Base-by-base conservation (phyloP, 176 grass and related monocot genomes). In the Eleusine coracana region DNA sequence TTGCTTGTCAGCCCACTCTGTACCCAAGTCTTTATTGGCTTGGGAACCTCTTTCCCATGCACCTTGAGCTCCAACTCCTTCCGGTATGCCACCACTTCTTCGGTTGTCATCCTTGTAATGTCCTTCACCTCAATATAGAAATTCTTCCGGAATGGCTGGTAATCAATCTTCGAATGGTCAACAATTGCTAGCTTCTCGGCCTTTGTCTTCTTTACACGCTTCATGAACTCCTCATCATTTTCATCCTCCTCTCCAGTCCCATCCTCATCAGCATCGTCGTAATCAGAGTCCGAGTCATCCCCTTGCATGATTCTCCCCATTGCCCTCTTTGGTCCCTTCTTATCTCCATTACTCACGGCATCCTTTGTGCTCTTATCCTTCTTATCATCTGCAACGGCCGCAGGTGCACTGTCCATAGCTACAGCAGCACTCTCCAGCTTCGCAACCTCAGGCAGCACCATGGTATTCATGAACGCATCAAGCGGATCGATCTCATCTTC, bases 161-260 rank as follows among this genome's bases (percentile, higher is more conserved):
- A 98, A 18, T 93, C 83, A 76, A 98, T 95, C 91, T 98, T 98
- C 3, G 96, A 98, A 85, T 98, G 92, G 69, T 98, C 92, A 45
- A 95, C 93, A 68, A 98, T 88, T 18, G 87, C 90, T 50, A 98
- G 80, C 75, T 98, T 98, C 55, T 98, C 96, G 2, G 59, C 91
- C 93, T 98, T 95, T 5, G 96, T 98, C 79, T 98, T 98, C 87
- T 93, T 95, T 28, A 98, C 96, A 38, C 92, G 90, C 80, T 95
- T 95, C 81, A 98, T 87, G 80, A 98, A 98, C 40, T 98, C 91
- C 10, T 91, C 96, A 71, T 95, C 96, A 54, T 95, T 83, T 87
- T 93, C 93, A 77, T 98, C 96, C 13, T 95, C 91, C 23, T 70
- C 66, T 44, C 78, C 82, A 38, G 58, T 79, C 45, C 87, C 89